A percentile compares a stretch with the other conserved stretches of the same genome.
These are phyloP conservation scores for Colletotrichum costaricense DNA, from an alignment of 2,329 filamentous ascomycete genomes.

Conservation along the genomic window DNA sequence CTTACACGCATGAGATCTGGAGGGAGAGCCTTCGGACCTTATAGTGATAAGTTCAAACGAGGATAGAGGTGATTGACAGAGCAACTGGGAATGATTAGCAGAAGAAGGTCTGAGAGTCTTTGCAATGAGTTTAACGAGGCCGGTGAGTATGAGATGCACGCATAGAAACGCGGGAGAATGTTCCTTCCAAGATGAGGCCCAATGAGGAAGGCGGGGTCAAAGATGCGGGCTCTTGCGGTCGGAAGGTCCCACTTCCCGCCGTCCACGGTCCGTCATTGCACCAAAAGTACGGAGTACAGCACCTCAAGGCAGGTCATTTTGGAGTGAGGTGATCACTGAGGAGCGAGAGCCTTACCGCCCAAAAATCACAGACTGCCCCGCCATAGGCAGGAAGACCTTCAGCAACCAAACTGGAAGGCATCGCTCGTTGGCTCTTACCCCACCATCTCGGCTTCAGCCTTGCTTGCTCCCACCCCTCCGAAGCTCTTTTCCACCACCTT, in stretches of 20 bases:
- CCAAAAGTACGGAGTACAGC: not conserved
- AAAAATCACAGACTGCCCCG: constrained; percentile 17
- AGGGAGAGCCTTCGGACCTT: not conserved
- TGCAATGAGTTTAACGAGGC: not conserved
- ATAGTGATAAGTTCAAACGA: not conserved
- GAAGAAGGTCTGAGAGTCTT: not conserved
- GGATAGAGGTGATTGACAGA: not conserved
- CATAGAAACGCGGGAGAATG: not conserved
- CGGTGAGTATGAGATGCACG: not conserved
- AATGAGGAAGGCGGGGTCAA: constrained; percentile 23
- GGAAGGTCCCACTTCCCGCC: not conserved
- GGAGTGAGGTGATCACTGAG: no score
- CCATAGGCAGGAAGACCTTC: constrained; percentile 9
- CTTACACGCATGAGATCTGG: not conserved
- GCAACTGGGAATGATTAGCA: not conserved
- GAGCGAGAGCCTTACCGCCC: not conserved
- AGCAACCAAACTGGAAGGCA: not conserved
- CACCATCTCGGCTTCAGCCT: constrained; percentile 35
- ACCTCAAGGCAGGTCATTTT: not conserved
- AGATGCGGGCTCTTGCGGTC: not conserved
- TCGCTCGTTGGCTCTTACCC: constrained; percentile 23
- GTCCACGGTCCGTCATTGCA: not conserved
- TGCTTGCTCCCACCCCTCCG: constrained; percentile 4
- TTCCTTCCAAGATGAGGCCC: not conserved
- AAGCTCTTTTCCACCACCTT: constrained; percentile 12